Base-by-base conservation (phyloP, 2,329 filamentous ascomycete species). In the Penicillium nordicum region DNA sequence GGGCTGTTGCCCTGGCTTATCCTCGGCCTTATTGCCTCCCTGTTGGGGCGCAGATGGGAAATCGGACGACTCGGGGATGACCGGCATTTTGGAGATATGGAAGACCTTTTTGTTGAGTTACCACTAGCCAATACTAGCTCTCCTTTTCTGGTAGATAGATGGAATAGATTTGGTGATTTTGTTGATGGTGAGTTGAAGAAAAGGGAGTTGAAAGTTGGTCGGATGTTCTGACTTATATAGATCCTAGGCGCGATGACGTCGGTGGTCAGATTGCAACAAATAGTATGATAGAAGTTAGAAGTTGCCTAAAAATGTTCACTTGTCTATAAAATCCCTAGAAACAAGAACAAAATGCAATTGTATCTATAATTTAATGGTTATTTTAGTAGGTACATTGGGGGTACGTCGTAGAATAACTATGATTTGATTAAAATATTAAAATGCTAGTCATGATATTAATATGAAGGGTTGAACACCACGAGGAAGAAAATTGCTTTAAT, bases 1-100 rank as follows among this genome's bases (percentile, higher is more conserved):
- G 3, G 37, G 45, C n/a, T 68, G 56, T 74, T 76, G 46, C 63
- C 68, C 57, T 67, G 73, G 30, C 69, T 62, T 62, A 40, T 60
- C 60, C 38, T 58, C 43, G 29, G 49, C 36, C 46, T 65, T 61
- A 23, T 58, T 66, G 49, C 45, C 53, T 50, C 55, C 64, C 45
- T 65, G 62, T 52, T 64, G 48, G 10, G 52, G 52, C 14, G 52
- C 55, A n/a, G 63, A 55, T 29, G 64, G 63, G 48, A 67, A 67
- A 42, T 63, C 62, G n/a, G 63, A 60, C 12, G 68, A 55, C 4
- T 70, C 62, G 21, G 69, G 67, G 29, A 72, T 63, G 54, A 70
- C 58, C 30, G 70, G 69, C 70, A 72, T 72, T 2, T 29, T 67
- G 59, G 25, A 42, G 16, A 48, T 30, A 14, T 40, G 36, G 41